Percentiles rank a stretch among this genome's conserved stretches.
phyloP scores from a whole-genome alignment of 1,139 yeast species.

The Magnusiomyces magnusii region DNA sequence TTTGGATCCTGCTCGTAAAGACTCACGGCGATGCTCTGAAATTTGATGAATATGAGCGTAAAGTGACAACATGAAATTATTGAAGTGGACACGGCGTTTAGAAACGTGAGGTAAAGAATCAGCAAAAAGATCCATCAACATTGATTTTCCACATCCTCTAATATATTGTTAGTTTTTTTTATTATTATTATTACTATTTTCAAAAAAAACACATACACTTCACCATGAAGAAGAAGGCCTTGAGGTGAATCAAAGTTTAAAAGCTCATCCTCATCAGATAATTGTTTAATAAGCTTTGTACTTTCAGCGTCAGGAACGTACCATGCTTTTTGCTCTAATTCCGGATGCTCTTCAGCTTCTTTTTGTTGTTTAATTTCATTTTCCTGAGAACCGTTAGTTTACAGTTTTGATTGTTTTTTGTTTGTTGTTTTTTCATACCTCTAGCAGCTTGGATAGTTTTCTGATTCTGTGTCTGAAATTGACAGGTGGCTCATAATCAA shows the following conservation, averaged over 20 bases:
- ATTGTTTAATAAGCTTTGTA: slow-evolving; percentile 39
- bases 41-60: slow-evolving; percentile 54
- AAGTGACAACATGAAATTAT: slow-evolving; percentile 62
- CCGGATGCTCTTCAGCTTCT: slow-evolving; percentile 13
- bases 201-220: slow-evolving; percentile 35
- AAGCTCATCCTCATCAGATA: slow-evolving; percentile 59
- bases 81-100: slow-evolving; percentile 66
- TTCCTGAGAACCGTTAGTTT: slow-evolving; percentile 5
- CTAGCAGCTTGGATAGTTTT: slow-evolving; percentile 23
- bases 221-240: slow-evolving; percentile 61
- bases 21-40: slow-evolving; percentile 38
- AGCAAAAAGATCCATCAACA: slow-evolving; percentile 68
- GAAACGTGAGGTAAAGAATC: slow-evolving; percentile 53
- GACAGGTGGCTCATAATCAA: slow-evolving; percentile 53
- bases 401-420: not conserved
- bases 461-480: slow-evolving; percentile 42
- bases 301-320: slow-evolving; percentile 22
- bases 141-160: slow-evolving; percentile 62
- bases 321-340: slow-evolving; percentile 20
- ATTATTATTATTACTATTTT: not conserved
- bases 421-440: slow-evolving; percentile 13
- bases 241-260: slow-evolving; percentile 51
- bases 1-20: slow-evolving; percentile 32
- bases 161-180: not conserved
- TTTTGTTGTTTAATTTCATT: slow-evolving; percentile 14